Base-by-base conservation (phyloP, 1,139 yeast genomes). In the Casaregolazyma suthepensis region DNA sequence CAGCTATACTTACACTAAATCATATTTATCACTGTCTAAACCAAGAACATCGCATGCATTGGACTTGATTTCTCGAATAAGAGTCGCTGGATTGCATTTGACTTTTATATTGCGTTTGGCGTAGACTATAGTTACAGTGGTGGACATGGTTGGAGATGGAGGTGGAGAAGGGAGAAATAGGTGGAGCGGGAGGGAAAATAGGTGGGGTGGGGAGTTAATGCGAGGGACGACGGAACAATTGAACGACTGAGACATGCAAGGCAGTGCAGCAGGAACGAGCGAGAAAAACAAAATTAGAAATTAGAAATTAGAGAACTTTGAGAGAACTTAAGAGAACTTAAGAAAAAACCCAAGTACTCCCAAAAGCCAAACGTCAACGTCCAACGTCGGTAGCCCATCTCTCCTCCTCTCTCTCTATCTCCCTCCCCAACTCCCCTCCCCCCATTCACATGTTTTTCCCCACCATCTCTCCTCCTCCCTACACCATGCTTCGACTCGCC, bases 1-100 rank as follows among this genome's bases (percentile, higher is more conserved):
- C 12, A 26, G 31, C 31, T 12, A 38, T 18, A 58, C 66, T 54
- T 57, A 62, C 67, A 56, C 61, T 46, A 65, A 50, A 17, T 55
- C 60, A 51, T 55, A 65, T 43, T 52, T 43, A 1, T 57, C 56
- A 13, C 62, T 59, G 42, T 62, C 58, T n/a, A 65, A 51, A 19
- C 49, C 55, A 23, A 64, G 56, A 20, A 57, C 57, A 2, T 42
- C 46, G 45, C 67, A 65, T 1, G 68, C 67, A 26, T 59, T 57
- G 35, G 57, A 46, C 26, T 65, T 62, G 46, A 65, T 57, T 35
- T 65, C 68, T 5, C 60, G 52, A n/a, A 65, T 46, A 19, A 64
- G 52, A 3, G 66, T 64, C 5, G 62, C 56, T 10, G 67, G 65
- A 2, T 59, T 57, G 46, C 57, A 61, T 50, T 62, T 63, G 23